Evolutionary conservation across 306 rosid species (phyloP).

Genomic region (Cucurbita moschata): DNA sequence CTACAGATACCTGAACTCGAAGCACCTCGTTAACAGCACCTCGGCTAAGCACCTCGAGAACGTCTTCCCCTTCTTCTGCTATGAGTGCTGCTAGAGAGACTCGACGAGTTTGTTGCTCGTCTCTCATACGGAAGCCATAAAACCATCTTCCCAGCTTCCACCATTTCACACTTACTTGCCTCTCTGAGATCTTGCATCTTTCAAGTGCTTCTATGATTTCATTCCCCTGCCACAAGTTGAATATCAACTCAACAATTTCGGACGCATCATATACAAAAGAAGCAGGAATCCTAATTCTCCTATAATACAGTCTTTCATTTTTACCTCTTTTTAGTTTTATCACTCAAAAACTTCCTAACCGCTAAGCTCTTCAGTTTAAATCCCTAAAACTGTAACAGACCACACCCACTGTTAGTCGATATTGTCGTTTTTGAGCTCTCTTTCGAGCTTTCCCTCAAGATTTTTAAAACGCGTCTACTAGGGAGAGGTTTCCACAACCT

Average conservation of each 20-base stretch:
- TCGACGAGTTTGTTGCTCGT: constrained; percentile 36
- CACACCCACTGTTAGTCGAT: too few species aligned
- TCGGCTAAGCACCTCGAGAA: constrained; percentile 58
- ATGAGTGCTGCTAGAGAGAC: constrained; percentile 36
- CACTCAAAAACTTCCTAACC: neutral
- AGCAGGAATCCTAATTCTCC: too few species aligned
- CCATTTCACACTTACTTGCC: constrained; percentile 57
- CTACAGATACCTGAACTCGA: constrained; percentile 45
- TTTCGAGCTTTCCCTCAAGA: too few species aligned
- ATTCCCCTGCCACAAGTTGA: constrained; percentile 32
- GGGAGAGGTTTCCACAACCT: too few species aligned
- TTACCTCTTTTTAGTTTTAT: neutral
- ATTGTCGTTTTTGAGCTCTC: too few species aligned
- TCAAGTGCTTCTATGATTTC: constrained; percentile 31
- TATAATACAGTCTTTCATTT: neutral
- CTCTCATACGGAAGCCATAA: constrained; percentile 61
- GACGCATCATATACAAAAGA: neutral
- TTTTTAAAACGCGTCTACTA: too few species aligned
- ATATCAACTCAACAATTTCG: neutral
- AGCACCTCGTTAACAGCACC: constrained; percentile 75
- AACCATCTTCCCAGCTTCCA: constrained; percentile 92
- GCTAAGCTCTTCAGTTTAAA: neutral
- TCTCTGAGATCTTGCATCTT: constrained; percentile 27
- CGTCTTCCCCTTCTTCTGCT: constrained; percentile 21
- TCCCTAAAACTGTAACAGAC: too few species aligned